Evolutionary conservation across 108 stramenopile species (phyloP).

Genomic region (Conticribra guillardii): DNA sequence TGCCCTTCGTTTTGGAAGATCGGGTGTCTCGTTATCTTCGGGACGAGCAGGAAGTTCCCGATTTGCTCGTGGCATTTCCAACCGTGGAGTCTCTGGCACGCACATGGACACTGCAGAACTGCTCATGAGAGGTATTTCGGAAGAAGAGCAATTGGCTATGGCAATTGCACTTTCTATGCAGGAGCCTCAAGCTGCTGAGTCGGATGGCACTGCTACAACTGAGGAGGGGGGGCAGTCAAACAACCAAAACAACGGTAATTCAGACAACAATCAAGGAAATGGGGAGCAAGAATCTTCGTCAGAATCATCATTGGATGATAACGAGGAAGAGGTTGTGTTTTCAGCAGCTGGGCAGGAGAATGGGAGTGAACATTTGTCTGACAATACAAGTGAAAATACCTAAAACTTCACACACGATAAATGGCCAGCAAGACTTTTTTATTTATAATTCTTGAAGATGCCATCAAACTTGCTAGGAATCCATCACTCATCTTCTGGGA

Average conservation of each 20-base stretch:
- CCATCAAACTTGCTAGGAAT: background rate
- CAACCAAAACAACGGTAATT: background rate
- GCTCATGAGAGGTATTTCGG: slow-evolving; percentile 72
- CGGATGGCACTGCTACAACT: background rate
- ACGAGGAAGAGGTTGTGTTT: no score
- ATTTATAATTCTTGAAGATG: background rate
- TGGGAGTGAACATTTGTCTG: background rate
- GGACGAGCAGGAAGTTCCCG: background rate
- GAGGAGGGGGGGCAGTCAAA: background rate
- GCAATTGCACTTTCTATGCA: slow-evolving; percentile 84
- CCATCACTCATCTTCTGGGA: background rate
- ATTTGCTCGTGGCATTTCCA: slow-evolving; percentile 5
- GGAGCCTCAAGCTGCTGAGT: slow-evolving; percentile 32
- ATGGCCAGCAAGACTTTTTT: background rate
- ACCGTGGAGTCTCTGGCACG: slow-evolving; percentile 23
- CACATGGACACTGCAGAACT: slow-evolving; percentile 54
- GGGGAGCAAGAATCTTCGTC: no score
- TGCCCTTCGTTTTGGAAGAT: slow-evolving; percentile 12
- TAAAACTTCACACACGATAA: background rate
- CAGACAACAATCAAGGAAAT: background rate
- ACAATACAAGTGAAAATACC: background rate
- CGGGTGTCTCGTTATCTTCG: background rate
- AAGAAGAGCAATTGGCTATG: slow-evolving; percentile 85
- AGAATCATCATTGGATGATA: no score
- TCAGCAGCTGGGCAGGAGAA: no score